Percentiles rank a stretch among this genome's conserved stretches.
Conservation (phyloP, 306 rosid genomes). For the Cucurbita moschata region DNA sequence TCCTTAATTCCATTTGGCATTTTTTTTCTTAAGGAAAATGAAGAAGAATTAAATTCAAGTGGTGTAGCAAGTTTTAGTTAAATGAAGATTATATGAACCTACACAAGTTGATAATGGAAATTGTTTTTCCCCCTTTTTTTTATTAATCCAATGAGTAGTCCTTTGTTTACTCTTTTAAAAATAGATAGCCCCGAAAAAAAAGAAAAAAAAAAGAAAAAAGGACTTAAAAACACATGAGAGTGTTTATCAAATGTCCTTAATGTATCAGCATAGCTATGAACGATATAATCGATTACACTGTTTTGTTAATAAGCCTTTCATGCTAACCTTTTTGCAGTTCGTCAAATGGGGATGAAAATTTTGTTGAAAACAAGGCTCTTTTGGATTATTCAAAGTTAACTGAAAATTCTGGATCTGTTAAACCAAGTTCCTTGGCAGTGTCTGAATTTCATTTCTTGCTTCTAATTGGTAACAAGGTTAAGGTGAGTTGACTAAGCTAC, state of each 20-base stretch:
- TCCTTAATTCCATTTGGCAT: background rate
- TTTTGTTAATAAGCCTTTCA: constrained; percentile 3
- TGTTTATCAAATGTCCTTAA: constrained; percentile 17
- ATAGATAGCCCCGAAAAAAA: background rate
- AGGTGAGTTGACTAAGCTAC: constrained; percentile 35
- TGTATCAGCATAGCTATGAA: constrained; percentile 6
- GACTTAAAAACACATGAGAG: background rate
- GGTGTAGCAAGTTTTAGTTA: background rate
- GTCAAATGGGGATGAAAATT: constrained; percentile 72
- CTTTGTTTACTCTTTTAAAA: background rate
- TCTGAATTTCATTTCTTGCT: constrained; percentile 94
- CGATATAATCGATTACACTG: background rate
- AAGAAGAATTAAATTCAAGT: background rate
- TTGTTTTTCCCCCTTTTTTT: background rate
- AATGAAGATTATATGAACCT: background rate
- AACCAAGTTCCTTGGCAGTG: constrained; percentile 83
- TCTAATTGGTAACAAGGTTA: constrained; percentile 81
- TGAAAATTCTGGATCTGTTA: constrained; percentile 54
- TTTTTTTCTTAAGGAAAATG: background rate
- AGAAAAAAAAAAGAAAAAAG: no score
- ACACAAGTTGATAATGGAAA: background rate
- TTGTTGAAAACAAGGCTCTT: constrained; percentile 91
- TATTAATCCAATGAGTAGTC: background rate
- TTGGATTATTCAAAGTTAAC: constrained; percentile 61
- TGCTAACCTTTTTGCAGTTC: constrained; percentile 25